Conservation (phyloP, 768 basidiomycete genomes). For the Termitomyces sp. region DNA sequence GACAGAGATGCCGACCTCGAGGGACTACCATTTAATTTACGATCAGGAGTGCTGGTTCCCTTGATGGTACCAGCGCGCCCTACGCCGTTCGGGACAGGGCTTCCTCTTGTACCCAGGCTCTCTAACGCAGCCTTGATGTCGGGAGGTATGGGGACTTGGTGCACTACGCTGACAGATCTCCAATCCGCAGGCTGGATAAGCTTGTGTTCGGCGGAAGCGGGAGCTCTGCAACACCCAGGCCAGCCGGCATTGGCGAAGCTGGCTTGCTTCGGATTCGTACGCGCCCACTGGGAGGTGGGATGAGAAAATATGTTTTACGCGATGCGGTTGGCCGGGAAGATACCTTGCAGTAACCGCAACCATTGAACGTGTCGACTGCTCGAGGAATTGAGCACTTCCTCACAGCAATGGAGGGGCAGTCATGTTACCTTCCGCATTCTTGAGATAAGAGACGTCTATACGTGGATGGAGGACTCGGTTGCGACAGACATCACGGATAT, state of each 20-base stretch:
- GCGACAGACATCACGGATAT: constrained; percentile 67
- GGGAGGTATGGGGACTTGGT: constrained; percentile 65
- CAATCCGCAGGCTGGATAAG: constrained; percentile 71
- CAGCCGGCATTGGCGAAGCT: constrained; percentile 71
- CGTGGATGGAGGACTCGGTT: constrained; percentile 72
- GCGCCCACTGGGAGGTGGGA: constrained; percentile 56
- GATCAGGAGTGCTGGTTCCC: constrained; percentile 28
- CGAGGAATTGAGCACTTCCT: constrained; percentile 10
- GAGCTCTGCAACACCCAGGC: constrained; percentile 88
- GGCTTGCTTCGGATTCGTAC: constrained; percentile 47
- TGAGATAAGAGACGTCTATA: constrained; percentile 72
- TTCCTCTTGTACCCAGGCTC: constrained; percentile 36
- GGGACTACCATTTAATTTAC: constrained; percentile 39
- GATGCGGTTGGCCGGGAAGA: constrained; percentile 14
- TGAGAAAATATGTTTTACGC: constrained; percentile 13
- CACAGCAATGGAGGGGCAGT: constrained; percentile 11
- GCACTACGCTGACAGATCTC: constrained; percentile 72
- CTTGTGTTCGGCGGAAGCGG: constrained; percentile 50
- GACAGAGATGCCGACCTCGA: constrained; percentile 28
- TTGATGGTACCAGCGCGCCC: constrained; percentile 25
- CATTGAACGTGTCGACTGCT: constrained; percentile 74
- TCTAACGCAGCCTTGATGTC: constrained; percentile 69
- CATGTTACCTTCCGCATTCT: constrained; percentile 78
- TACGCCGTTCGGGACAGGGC: constrained; percentile 22
- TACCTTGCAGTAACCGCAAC: constrained; percentile 91